Conservation (phyloP, 768 basidiomycete genomes). For the Hydnum rufescens region DNA sequence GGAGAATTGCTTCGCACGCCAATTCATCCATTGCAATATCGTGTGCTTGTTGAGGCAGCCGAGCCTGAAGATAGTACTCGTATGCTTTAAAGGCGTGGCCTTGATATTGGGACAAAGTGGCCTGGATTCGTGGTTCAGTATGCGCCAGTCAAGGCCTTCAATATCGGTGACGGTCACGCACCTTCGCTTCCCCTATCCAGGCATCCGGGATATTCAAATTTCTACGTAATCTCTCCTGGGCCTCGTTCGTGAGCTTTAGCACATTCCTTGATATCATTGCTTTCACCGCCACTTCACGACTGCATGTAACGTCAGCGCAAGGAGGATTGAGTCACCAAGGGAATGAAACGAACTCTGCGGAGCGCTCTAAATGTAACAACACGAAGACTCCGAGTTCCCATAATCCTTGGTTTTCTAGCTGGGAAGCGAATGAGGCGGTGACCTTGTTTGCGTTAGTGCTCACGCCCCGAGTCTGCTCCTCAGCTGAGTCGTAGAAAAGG, state of each 20-base stretch:
- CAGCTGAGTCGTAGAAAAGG: background rate
- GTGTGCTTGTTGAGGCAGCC: slow-evolving; percentile 55
- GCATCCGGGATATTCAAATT: slow-evolving; percentile 60
- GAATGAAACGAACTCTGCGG: slow-evolving; percentile 38
- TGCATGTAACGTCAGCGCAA: slow-evolving; percentile 20
- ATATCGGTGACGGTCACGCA: slow-evolving; percentile 21
- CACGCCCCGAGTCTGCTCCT: slow-evolving; percentile 31
- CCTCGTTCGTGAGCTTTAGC: slow-evolving; percentile 13
- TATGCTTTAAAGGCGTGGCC: slow-evolving; percentile 56
- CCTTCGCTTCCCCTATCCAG: slow-evolving; percentile 89
- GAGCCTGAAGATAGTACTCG: slow-evolving; percentile 51
- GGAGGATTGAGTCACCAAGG: background rate
- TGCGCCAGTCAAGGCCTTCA: background rate
- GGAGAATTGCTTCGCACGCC: slow-evolving; percentile 69
- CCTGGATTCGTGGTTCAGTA: slow-evolving; percentile 37
- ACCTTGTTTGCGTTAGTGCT: slow-evolving; percentile 69
- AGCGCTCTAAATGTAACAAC: slow-evolving; percentile 67
- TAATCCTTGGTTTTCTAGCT: slow-evolving; percentile 63
- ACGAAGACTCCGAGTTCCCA: slow-evolving; percentile 81
- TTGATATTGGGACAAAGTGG: slow-evolving; percentile 37
- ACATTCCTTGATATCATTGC: slow-evolving; percentile 48
- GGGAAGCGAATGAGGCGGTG: slow-evolving; percentile 66
- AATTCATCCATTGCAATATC: slow-evolving; percentile 69
- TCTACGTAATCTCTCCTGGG: slow-evolving; percentile 25
- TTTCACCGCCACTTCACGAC: slow-evolving; percentile 66